A percentile compares a stretch with the other conserved stretches of the same genome.
phyloP scores from a whole-genome alignment of 1,284 basidiomycete genomes.

The Tilletia caries region DNA sequence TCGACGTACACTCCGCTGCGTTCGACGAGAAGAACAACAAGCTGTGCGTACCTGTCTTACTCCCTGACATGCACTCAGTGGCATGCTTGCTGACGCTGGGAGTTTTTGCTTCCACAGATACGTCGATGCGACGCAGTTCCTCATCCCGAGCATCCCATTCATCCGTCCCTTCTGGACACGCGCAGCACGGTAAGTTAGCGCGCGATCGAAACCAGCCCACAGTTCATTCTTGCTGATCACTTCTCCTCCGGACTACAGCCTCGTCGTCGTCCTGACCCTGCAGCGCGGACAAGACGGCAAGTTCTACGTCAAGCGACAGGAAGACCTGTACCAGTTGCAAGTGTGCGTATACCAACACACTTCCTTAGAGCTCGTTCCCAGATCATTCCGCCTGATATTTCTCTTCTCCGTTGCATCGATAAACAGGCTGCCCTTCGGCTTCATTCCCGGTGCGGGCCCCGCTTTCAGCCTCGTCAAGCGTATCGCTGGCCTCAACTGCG shows the following conservation, averaged over 20 bases:
- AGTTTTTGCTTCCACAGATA: background rate
- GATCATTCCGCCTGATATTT: too few species aligned
- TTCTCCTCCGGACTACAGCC: conserved; percentile 16
- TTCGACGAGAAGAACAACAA: conserved; percentile 33
- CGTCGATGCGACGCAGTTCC: conserved; percentile 43
- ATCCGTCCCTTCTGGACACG: conserved; percentile 17
- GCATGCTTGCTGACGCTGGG: background rate
- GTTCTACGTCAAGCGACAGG: conserved; percentile 48
- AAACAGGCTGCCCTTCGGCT: conserved; percentile 31
- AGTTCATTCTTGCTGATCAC: background rate
- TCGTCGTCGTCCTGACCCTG: conserved; percentile 42
- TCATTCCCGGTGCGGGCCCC: conserved; percentile 30
- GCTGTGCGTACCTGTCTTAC: conserved; percentile 18
- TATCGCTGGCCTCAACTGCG: conserved; percentile 36
- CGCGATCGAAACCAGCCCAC: too few species aligned
- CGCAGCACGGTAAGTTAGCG: conserved; percentile 13
- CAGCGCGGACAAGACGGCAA: conserved; percentile 43
- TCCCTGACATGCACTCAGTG: background rate
- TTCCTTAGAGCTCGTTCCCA: background rate
- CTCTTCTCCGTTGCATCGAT: too few species aligned
- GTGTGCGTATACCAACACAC: conserved; percentile 27
- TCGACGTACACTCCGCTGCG: conserved; percentile 38
- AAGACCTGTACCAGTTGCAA: conserved; percentile 44
- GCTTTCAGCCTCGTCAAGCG: conserved; percentile 34
- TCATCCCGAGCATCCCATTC: conserved; percentile 28